Percentiles rank a stretch among this genome's conserved stretches.
These are phyloP conservation scores for Coriolopsis trogii DNA, from an alignment of 1,284 basidiomycete genomes.

Conservation along the genomic window DNA sequence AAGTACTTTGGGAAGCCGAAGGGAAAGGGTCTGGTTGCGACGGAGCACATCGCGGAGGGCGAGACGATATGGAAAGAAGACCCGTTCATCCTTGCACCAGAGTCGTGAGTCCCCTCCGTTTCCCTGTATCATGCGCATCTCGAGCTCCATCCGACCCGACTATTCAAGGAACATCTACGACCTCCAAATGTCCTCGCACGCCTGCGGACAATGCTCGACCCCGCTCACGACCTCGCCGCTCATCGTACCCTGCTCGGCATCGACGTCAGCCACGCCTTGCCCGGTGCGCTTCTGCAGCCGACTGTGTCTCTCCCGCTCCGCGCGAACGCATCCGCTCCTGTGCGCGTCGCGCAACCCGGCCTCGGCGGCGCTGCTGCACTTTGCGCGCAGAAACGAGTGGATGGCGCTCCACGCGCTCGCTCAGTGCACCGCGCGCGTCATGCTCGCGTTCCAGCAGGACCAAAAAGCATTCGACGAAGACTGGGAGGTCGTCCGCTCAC, in stretches of 20 bases:
- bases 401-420: constrained; percentile 77
- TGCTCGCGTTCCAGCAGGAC: constrained; percentile 57
- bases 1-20: constrained; percentile 71
- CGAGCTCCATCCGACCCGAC: background rate
- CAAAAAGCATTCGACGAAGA: constrained; percentile 46
- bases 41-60: constrained; percentile 64
- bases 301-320: constrained; percentile 67
- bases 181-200: constrained; percentile 54
- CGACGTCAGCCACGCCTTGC: constrained; percentile 47
- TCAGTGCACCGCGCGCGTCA: constrained; percentile 63
- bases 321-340: constrained; percentile 69
- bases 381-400: constrained; percentile 63
- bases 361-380: constrained; percentile 59
- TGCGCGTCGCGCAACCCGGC: constrained; percentile 78
- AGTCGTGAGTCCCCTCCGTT: constrained; percentile 53
- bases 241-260: constrained; percentile 51
- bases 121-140: background rate
- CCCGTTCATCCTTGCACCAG: constrained; percentile 70
- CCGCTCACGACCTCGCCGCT: constrained; percentile 55
- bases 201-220: constrained; percentile 72
- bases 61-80: constrained; percentile 86
- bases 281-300: constrained; percentile 78
- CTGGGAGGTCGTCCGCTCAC: constrained; percentile 50
- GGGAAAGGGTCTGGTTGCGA: constrained; percentile 85
- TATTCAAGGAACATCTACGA: constrained; percentile 69